Base-by-base conservation (phyloP, 768 basidiomycete species). In the Nidularia sp. region DNA sequence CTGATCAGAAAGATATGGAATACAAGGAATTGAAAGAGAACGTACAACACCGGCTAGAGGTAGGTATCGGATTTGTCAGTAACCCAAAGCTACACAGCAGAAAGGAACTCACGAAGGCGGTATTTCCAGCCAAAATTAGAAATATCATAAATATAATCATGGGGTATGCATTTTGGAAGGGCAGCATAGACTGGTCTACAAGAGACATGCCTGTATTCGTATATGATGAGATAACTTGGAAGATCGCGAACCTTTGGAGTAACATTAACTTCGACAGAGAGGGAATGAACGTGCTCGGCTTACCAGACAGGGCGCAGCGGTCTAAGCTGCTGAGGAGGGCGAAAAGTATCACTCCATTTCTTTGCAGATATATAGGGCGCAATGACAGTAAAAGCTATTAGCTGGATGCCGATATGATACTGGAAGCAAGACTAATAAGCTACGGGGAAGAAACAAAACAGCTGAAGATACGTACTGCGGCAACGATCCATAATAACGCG, bases 51-150 rank as follows among this genome's bases (percentile, higher is more conserved):
- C 42, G 93, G 93, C 91, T 93, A 57, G 22, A 52, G 52, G 52
- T 45, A 3, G 4, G 25, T 4, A 29, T 29, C 25, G n/a, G 41
- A 52, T 32, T 1, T 49, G 39, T 48, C 7, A 50, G 44, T 13
- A 29, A 45, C 12, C 3, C 44, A n/a, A 13, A 13, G 10, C 9
- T 1, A 45, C 3, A n/a, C 3, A 45, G 25, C 39, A 45, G n/a
- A 25, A 45, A 9, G 4, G 45, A 36, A 86, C 93, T 77, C 60
- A 96, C 94, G 62, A 92, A 96, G 22, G 83, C 87, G 43, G 94
- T 97, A 63, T 98, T 98, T 7, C 96, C 96, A 47, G 92, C 93
- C 45, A 98, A 67, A 56, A 98, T 88, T 25, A 91, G 70, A 45
- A 93, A 69, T 0, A 83, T 74, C 77, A 93, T 71, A 49, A 83